Evolutionary conservation across 495 filamentous ascomycete species (phyloP).

Genomic region (Pseudoneurospora amorphoporcata): DNA sequence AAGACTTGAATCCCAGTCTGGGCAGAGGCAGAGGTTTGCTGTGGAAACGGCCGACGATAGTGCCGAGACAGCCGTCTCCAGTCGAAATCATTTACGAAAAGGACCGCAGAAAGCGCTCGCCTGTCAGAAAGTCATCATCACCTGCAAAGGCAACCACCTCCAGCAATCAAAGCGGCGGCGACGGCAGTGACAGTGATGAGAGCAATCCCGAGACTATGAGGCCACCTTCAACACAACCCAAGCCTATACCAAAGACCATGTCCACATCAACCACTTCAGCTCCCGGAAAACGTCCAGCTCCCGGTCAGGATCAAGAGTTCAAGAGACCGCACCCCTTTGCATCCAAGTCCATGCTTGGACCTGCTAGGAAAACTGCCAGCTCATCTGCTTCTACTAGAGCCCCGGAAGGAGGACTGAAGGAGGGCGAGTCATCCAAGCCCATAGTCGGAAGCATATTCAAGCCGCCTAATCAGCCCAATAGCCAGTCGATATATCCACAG

Average conservation of each 20-base stretch:
- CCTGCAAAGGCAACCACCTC: background rate
- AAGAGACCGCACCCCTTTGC: background rate
- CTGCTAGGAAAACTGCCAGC: background rate
- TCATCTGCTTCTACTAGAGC: background rate
- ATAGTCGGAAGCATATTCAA: background rate
- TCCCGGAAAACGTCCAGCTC: background rate
- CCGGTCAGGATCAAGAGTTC: background rate
- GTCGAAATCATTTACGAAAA: background rate
- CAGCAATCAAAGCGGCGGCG: background rate
- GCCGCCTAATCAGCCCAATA: background rate
- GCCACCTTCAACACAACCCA: background rate
- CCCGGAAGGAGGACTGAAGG: background rate
- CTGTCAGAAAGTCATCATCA: background rate
- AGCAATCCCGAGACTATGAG: background rate
- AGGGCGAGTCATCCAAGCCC: background rate
- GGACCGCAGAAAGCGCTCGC: background rate
- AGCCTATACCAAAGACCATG: background rate
- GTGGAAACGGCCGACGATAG: background rate
- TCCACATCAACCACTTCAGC: background rate
- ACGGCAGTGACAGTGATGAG: background rate
- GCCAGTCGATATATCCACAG: background rate
- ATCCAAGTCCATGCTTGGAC: background rate
- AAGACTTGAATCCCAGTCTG: background rate
- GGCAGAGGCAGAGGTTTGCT: background rate
- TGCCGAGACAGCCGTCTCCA: background rate